These are phyloP conservation scores for Apophysomyces sp. DNA, from an alignment of 371 early-diverging fungal genomes.

Conservation along the genomic window DNA sequence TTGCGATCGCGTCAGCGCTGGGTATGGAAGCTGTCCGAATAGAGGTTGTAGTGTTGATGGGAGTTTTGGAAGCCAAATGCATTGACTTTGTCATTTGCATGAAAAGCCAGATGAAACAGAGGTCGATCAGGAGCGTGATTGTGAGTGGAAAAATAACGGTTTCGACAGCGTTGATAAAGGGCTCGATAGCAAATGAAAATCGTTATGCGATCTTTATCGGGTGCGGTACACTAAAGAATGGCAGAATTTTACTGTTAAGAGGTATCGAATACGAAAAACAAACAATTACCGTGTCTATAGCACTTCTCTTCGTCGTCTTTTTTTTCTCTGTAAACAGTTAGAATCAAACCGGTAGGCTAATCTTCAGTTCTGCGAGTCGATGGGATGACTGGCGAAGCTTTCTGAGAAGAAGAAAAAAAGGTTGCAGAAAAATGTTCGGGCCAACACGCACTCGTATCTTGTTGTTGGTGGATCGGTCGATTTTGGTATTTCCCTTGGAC, in stretches of 20 bases:
- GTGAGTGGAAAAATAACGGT: not conserved
- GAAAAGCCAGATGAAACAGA: slow-evolving; percentile 25
- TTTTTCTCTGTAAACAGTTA: not conserved
- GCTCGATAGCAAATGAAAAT: slow-evolving; percentile 10
- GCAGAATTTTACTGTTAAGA: not conserved
- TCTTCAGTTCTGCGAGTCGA: not conserved
- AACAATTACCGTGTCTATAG: slow-evolving; percentile 5
- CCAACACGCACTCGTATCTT: not conserved
- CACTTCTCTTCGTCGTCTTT: not conserved
- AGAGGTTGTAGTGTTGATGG: not conserved
- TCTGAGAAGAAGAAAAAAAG: not conserved
- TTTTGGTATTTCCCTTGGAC: not conserved
- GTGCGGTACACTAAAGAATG: not conserved
- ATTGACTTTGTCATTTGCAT: slow-evolving; percentile 29
- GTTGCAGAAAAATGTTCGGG: not conserved
- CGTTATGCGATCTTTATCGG: slow-evolving; percentile 3
- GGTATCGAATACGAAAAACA: not conserved
- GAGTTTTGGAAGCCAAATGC: slow-evolving; percentile 12
- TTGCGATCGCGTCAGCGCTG: not conserved
- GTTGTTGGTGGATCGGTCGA: not conserved
- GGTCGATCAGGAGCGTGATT: slow-evolving; percentile 22
- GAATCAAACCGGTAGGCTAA: not conserved
- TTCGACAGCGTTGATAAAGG: slow-evolving; percentile 8
- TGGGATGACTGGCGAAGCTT: not conserved
- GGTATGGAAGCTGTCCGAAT: not conserved